Percentiles rank a stretch among this genome's conserved stretches.
phyloP scores from a whole-genome alignment of 2,329 filamentous ascomycete species.

The Beauveria medogensis region DNA sequence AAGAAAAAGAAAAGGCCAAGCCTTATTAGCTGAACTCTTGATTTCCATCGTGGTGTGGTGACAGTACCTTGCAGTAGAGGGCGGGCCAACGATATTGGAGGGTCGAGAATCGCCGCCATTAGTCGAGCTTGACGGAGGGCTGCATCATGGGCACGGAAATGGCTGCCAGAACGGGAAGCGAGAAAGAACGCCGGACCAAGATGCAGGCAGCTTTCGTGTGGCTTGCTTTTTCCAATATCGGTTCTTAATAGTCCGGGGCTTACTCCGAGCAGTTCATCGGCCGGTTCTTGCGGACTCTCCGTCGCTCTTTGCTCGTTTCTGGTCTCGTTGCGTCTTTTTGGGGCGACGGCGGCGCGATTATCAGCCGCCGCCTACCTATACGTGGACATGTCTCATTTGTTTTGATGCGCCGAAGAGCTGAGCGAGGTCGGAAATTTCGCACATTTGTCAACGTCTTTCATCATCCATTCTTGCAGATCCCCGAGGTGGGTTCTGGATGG shows the following conservation, averaged over 20 bases:
- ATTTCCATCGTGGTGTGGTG: no score
- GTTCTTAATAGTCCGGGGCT: background rate
- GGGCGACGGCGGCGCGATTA: no score
- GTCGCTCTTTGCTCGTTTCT: no score
- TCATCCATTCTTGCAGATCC: conserved; percentile 5
- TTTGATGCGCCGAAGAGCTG: background rate
- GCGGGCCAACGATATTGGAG: background rate
- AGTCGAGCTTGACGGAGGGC: background rate
- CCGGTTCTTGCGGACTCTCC: no score
- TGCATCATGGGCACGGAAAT: background rate
- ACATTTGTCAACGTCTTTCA: background rate
- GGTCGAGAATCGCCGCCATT: background rate
- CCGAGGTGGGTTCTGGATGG: background rate
- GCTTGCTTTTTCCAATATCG: background rate
- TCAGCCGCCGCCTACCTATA: background rate
- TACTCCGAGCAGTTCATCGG: background rate
- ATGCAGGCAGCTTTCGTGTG: background rate
- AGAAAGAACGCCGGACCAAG: background rate
- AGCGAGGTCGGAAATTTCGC: background rate
- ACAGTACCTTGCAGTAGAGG: background rate
- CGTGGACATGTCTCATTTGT: background rate
- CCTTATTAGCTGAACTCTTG: background rate
- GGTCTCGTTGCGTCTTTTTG: no score
- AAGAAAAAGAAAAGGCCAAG: background rate
- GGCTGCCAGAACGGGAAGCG: background rate